phyloP scores from a whole-genome alignment of 1,139 yeast species.

The Kodamaea arcana region DNA sequence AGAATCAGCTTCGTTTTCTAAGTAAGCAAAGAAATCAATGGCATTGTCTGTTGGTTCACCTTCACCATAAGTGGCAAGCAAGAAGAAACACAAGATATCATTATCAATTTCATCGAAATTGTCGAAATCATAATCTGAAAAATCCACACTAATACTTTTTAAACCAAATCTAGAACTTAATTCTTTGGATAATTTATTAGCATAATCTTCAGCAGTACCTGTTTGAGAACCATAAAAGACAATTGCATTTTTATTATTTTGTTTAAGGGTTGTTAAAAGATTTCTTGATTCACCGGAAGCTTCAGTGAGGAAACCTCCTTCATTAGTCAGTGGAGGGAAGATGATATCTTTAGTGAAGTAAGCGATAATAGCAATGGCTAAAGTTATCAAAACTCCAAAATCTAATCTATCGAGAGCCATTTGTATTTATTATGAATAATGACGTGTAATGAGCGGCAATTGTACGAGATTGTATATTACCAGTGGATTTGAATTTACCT shows the following conservation, averaged over 20 bases:
- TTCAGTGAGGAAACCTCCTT: conserved; percentile 37
- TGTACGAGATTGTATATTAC: too few species aligned
- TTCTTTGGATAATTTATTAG: conserved; percentile 85
- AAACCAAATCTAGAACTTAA: conserved; percentile 78
- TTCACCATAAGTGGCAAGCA: conserved; percentile 94
- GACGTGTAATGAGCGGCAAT: too few species aligned
- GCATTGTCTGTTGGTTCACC: conserved; percentile 98
- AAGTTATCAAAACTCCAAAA: conserved; percentile 59
- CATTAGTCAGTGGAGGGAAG: conserved; percentile 38
- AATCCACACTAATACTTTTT: conserved; percentile 81
- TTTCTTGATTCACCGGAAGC: conserved; percentile 50
- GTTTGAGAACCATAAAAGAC: conserved; percentile 96
- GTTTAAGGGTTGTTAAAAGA: conserved; percentile 57
- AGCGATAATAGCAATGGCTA: conserved; percentile 59
- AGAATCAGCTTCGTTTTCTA: conserved; percentile 56
- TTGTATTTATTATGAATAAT: not conserved
- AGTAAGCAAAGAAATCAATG: conserved; percentile 60
- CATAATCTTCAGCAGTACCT: conserved; percentile 99
- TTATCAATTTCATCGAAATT: conserved; percentile 53
- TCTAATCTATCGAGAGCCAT: conserved; percentile 68
- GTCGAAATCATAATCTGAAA: conserved; percentile 84
- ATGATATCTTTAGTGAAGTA: conserved; percentile 64
- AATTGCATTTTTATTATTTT: conserved; percentile 67
- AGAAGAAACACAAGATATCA: conserved; percentile 59
- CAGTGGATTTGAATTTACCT: too few species aligned